Evolutionary conservation across 768 basidiomycete genomes (phyloP).

Genomic region (Kwoniella shandongensis): DNA sequence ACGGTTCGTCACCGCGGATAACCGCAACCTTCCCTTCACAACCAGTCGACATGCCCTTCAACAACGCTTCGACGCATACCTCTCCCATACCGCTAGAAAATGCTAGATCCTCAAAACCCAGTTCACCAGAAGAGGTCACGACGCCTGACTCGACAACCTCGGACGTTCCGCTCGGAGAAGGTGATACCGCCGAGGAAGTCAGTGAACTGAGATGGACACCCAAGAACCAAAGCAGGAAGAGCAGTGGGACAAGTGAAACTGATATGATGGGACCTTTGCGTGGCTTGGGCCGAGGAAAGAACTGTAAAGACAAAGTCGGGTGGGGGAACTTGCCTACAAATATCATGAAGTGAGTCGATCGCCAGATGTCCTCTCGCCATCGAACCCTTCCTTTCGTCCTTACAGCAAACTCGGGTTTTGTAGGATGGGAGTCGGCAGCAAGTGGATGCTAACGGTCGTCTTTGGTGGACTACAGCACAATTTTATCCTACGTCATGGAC

Average conservation of each 20-base stretch:
- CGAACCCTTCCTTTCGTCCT: too few relatives aligned
- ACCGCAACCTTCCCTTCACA: too few relatives aligned
- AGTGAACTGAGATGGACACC: background rate
- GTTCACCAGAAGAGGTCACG: too few relatives aligned
- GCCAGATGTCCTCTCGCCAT: background rate
- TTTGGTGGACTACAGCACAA: constrained; percentile 7
- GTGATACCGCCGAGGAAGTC: background rate
- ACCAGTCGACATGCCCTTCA: too few relatives aligned
- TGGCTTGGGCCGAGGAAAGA: background rate
- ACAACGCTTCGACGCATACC: too few relatives aligned
- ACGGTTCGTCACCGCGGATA: too few relatives aligned
- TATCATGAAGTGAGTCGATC: constrained; percentile 26
- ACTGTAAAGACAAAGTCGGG: constrained; percentile 11
- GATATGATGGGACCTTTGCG: background rate
- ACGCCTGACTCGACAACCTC: too few relatives aligned
- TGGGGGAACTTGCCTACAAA: constrained; percentile 24
- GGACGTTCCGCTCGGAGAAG: background rate
- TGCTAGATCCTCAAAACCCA: too few relatives aligned
- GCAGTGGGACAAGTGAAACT: background rate
- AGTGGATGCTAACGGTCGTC: too few relatives aligned
- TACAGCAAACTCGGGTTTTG: too few relatives aligned
- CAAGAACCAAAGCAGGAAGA: background rate
- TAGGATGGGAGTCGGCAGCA: too few relatives aligned
- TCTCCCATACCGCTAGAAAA: too few relatives aligned
- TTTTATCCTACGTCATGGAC: constrained; percentile 2